Base-by-base conservation (phyloP, 2,329 filamentous ascomycete species). In the Fusarium solani-melongenae region DNA sequence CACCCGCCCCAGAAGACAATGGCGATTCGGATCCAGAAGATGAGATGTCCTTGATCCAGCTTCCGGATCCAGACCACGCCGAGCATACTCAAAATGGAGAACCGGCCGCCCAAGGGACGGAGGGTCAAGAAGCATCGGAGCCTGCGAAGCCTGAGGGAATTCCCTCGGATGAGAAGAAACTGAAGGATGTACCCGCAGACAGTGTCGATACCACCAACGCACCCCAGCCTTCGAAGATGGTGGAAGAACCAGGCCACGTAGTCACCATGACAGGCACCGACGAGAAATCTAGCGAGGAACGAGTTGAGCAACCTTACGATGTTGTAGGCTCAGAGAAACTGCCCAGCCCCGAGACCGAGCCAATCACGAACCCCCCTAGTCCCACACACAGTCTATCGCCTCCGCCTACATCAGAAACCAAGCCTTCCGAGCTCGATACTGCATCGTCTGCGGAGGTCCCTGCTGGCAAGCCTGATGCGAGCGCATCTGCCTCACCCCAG, bases 401-500 rank as follows among this genome's bases (percentile, higher is more conserved):
- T 2, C 83, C 80, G 7, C 64, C 74, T 2, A 86, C 84, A 0
- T 85, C 86, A 7, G 87, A 89, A 63, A 87, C 86, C 0, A 89
- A 87, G 53, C 85, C 84, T 1, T 87, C 86, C 0, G 88, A 89
- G 12, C 76, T 83, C 1, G 87, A 88, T 55, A 85, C 83, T 2
- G 78, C 81, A 5, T 82, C 82, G 7, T 83, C 83, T 6, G 75
- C 79, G 2, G 81, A 84, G n/a, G 80, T 82, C 33, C 78, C 79
- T 4, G 78, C 80, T 14, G 77, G 73, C 7, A 79, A 80, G 12
- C 79, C 71, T 5, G 69, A 60, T 2, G 57, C 62, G 12, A 83
- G 81, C 55, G 78, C 80, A 69, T 84, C 83, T n/a, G 74, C 71
- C 2, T 82, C 83, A 4, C 81, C 82, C 3, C 76, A 69, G 12